A percentile compares a stretch with the other conserved stretches of the same genome.
Conservation (phyloP, 2,329 filamentous ascomycete species). For the Microdochium bolleyi region DNA sequence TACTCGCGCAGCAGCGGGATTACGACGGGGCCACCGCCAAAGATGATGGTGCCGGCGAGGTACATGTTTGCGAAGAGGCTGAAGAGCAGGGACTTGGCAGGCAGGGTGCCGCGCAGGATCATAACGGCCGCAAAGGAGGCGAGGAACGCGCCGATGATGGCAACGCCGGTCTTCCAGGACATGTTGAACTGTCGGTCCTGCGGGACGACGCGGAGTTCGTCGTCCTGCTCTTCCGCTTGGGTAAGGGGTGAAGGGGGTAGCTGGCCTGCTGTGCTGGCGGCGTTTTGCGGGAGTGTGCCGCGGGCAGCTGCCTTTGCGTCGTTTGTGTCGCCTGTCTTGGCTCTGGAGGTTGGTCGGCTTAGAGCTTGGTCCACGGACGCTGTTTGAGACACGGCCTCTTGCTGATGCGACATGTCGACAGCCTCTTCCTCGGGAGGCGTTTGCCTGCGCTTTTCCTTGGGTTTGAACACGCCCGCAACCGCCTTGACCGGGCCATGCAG, state of each 20-base stretch:
- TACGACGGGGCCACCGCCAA: constrained; percentile 57
- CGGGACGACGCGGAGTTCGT: constrained; percentile 22
- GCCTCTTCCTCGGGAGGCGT: constrained; percentile 2
- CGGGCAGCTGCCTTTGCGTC: too few species aligned
- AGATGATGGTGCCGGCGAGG: constrained; percentile 62
- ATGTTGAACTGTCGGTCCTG: constrained; percentile 26
- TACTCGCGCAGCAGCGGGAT: constrained; percentile 55
- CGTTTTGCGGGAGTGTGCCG: too few species aligned
- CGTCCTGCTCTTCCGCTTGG: neutral
- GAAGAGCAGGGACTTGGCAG: constrained; percentile 36
- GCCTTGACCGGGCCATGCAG: constrained; percentile 26
- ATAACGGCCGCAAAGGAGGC: constrained; percentile 49
- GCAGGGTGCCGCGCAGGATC: constrained; percentile 33
- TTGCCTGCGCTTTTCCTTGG: neutral
- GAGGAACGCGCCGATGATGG: constrained; percentile 41
- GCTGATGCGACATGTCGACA: neutral
- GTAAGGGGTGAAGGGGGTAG: too few species aligned
- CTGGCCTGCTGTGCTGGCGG: too few species aligned
- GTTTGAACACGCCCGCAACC: neutral
- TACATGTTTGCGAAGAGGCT: constrained; percentile 66
- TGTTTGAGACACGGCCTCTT: neutral
- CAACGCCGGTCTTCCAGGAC: constrained; percentile 34
- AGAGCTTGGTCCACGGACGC: too few species aligned
- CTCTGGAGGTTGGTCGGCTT: too few species aligned
- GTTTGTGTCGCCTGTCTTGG: too few species aligned